phyloP scores from a whole-genome alignment of 1,284 basidiomycete genomes.

The Boletus nobilissimus region DNA sequence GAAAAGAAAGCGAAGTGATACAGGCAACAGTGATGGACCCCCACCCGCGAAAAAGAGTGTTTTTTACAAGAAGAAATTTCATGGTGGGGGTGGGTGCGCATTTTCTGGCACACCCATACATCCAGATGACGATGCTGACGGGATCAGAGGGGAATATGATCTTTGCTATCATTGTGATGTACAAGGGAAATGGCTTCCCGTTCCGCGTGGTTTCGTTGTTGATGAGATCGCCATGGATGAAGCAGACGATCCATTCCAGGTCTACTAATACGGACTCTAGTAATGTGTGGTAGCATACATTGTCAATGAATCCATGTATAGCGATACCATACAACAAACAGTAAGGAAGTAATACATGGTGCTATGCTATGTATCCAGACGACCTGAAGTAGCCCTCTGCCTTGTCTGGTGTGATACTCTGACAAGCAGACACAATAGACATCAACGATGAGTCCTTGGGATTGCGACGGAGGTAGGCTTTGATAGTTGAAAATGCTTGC shows the following conservation, averaged over 20 bases:
- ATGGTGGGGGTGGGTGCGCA: background rate
- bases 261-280: too few relatives aligned
- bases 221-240: too few relatives aligned
- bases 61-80: background rate
- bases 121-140: background rate
- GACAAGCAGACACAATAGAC: constrained; percentile 18
- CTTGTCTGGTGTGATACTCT: constrained; percentile 22
- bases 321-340: too few relatives aligned
- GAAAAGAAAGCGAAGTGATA: background rate
- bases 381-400: background rate
- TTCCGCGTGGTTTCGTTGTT: background rate
- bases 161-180: background rate
- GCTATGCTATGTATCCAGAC: constrained; percentile 7
- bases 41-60: background rate
- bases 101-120: background rate
- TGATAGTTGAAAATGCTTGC: constrained; percentile 23
- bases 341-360: too few relatives aligned
- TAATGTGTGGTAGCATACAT: too few relatives aligned
- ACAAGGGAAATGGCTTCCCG: background rate
- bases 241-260: too few relatives aligned
- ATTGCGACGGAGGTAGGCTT: constrained; percentile 22
- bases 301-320: too few relatives aligned
- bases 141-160: background rate
- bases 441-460: constrained; percentile 6
- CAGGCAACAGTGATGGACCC: rapidly evolving